Percentiles rank a stretch among this genome's conserved stretches.
Conservation (phyloP, 805 yeast genomes). For the Hanseniaspora valbyensis region DNA sequence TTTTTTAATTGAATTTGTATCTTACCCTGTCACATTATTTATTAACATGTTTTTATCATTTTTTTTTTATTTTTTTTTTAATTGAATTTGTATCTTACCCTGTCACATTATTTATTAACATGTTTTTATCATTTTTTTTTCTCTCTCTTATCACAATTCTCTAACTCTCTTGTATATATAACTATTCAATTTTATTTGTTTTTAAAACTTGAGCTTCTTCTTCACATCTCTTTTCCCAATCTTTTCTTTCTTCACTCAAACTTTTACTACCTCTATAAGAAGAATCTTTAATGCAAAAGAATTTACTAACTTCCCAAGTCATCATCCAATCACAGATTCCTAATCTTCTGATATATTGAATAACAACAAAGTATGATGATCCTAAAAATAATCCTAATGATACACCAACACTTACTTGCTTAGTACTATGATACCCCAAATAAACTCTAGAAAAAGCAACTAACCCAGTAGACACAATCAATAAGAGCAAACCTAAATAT, state of each 20-base stretch:
- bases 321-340: conserved; percentile 62
- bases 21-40: no score
- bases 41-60: no score
- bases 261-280: conserved; percentile 39
- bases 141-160: no score
- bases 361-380: conserved; percentile 41
- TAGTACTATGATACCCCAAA: conserved; percentile 59
- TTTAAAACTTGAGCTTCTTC: neutral
- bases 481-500: conserved; percentile 24
- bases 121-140: no score
- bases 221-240: conserved; percentile 25
- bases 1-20: no score
- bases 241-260: conserved; percentile 37
- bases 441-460: conserved; percentile 67
- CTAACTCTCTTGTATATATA: no score
- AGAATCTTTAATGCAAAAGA: conserved; percentile 50
- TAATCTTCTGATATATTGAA: conserved; percentile 46
- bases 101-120: no score
- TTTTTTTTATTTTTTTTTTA: no score
- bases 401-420: conserved; percentile 68
- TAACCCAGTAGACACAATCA: conserved; percentile 27
- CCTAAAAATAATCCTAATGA: conserved; percentile 54
- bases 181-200: conserved; percentile 2
- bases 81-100: no score
- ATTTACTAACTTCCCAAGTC: conserved; percentile 42